Base-by-base conservation (phyloP, 2,329 filamentous ascomycete genomes). In the Cytospora chrysosperma region DNA sequence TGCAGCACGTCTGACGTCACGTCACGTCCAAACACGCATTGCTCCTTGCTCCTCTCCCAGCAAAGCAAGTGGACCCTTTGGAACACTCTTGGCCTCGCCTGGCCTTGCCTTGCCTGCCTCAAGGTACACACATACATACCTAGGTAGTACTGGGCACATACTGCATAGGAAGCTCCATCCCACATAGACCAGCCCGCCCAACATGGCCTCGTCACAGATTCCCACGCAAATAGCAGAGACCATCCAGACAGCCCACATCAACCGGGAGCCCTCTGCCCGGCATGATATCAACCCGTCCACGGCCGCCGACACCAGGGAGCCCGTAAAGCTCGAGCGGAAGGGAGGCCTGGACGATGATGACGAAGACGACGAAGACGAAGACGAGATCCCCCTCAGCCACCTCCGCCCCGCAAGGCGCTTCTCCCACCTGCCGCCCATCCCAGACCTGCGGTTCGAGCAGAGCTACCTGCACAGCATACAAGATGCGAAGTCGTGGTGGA, bases 361-460 rank as follows among this genome's bases (percentile, higher is more conserved):
- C 19, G 80, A 81, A 1, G 76, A 78, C 54, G 76, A 78, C 54
- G 77, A 81, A 2, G 82, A 84, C 30, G 85, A 88, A 57, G 87
- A 89, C 64, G 89, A 91, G 61, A 87, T 92, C 26, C 89, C 89
- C 15, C 81, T 88, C 66, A 89, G 85, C 68, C 82, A 89, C 6
- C 76, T 93, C 58, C 80, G 81, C 51, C 81, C 86, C 54, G 75
- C 81, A 61, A 78, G 78, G 58, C 81, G 79, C 55, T 71, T 72
- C 54, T 75, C 77, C 40, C 75, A 77, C 49, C 78, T 88, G 61
- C 85, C 84, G 32, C 85, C 87, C 10, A 84, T 97, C 72, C 93
- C 93, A 4, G 95, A 99, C 78, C 81, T 99, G 69, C 87, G 95
- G 51, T 98, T 98, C 78, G 95, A 99, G 79, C 95, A 99, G 83